Percentiles rank a stretch among this genome's conserved stretches.
phyloP scores from a whole-genome alignment of 768 basidiomycete genomes.

The Suillus bovinus region DNA sequence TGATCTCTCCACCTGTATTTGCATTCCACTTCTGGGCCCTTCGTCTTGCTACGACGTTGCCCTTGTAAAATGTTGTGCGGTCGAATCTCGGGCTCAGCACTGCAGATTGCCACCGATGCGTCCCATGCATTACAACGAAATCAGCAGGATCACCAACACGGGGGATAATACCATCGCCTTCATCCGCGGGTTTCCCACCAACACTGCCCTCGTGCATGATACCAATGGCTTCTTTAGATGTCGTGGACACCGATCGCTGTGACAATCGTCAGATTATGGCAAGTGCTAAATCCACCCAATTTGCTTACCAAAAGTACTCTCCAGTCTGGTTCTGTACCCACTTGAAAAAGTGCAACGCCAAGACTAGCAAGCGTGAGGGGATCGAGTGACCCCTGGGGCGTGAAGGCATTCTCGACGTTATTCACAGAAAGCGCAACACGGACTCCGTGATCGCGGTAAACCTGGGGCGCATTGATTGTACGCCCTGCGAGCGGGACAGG shows the following conservation, averaged over 20 bases:
- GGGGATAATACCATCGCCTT: slow-evolving; percentile 33
- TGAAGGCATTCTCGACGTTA: slow-evolving; percentile 69
- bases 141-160: slow-evolving; percentile 47
- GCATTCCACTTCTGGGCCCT: slow-evolving; percentile 20
- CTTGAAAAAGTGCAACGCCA: slow-evolving; percentile 60
- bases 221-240: slow-evolving; percentile 53
- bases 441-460: slow-evolving; percentile 45
- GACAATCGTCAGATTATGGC: slow-evolving; percentile 6
- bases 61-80: slow-evolving; percentile 20
- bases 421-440: slow-evolving; percentile 60
- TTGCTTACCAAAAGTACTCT: slow-evolving; percentile 47
- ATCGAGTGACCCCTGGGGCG: slow-evolving; percentile 65
- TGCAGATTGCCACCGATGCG: slow-evolving; percentile 42
- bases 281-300: slow-evolving; percentile 9
- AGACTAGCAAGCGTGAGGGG: slow-evolving; percentile 60
- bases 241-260: slow-evolving; percentile 53
- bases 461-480: slow-evolving; percentile 54
- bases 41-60: slow-evolving; percentile 19
- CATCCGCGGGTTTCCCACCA: slow-evolving; percentile 13
- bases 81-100: slow-evolving; percentile 46
- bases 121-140: slow-evolving; percentile 59
- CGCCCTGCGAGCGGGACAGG: slow-evolving; percentile 44
- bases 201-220: slow-evolving; percentile 18
- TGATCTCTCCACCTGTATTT: background rate
- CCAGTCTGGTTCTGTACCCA: slow-evolving; percentile 48